A percentile compares a stretch with the other conserved stretches of the same genome.
Evolutionary conservation across 306 rosid genomes (phyloP).

Genomic region (Dalbergia oliveri): DNA sequence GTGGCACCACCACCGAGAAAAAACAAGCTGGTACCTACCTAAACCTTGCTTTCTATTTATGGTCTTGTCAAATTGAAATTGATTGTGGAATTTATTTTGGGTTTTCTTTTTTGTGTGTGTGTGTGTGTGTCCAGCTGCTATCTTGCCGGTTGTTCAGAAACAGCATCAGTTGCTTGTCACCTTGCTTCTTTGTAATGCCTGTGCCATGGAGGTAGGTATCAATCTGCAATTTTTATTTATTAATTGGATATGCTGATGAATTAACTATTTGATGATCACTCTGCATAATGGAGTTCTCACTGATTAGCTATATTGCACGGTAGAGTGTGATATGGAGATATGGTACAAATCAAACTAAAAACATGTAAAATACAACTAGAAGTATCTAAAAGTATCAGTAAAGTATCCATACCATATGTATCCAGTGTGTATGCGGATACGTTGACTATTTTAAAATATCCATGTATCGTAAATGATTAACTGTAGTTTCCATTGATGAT

Average conservation of each 20-base stretch:
- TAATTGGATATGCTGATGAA: background rate
- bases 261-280: too few relatives aligned
- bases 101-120: background rate
- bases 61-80: background rate
- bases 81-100: background rate
- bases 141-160: slow-evolving; percentile 78
- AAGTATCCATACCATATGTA: too few relatives aligned
- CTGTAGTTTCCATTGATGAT: background rate
- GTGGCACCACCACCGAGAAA: slow-evolving; percentile 71
- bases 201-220: slow-evolving; percentile 86
- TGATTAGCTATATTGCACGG: too few relatives aligned
- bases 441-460: too few relatives aligned
- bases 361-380: too few relatives aligned
- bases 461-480: background rate
- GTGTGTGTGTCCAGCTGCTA: slow-evolving; percentile 58
- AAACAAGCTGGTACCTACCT: slow-evolving; percentile 74
- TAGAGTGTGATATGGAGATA: too few relatives aligned
- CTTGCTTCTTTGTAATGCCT: slow-evolving; percentile 85
- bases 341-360: too few relatives aligned
- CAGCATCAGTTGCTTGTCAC: slow-evolving; percentile 94
- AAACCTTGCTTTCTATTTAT: background rate
- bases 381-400: too few relatives aligned
- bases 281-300: too few relatives aligned
- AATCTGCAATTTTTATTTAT: background rate
- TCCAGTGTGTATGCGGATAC: too few relatives aligned